These are phyloP conservation scores for Populus alba DNA, from an alignment of 345 rosid genomes.

Conservation along the genomic window DNA sequence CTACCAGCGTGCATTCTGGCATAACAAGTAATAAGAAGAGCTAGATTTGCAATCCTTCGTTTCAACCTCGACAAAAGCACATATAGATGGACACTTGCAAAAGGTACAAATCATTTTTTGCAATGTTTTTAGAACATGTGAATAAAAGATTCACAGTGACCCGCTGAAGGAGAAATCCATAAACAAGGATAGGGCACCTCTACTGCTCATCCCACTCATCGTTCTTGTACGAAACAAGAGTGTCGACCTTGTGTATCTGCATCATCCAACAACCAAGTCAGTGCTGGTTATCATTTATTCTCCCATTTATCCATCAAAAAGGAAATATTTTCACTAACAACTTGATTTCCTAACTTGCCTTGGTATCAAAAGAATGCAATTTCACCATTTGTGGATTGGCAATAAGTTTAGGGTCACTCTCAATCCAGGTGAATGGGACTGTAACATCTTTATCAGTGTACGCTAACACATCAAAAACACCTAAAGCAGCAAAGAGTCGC, in stretches of 20 bases:
- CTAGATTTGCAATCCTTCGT: not conserved
- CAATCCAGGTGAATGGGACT: conserved; percentile 93
- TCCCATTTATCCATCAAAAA: not conserved
- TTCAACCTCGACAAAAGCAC: not conserved
- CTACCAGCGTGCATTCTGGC: not conserved
- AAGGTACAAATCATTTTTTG: not conserved
- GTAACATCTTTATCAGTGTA: conserved; percentile 87
- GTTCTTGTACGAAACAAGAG: conserved; percentile 91
- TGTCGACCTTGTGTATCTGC: conserved; percentile 97
- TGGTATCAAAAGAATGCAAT: conserved; percentile 91
- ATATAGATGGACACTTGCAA: not conserved
- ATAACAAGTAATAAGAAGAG: too few relatives aligned
- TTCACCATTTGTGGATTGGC: conserved; percentile 99
- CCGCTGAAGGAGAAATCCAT: not conserved
- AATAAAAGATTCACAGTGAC: conserved; percentile 56
- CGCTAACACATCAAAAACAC: conserved; percentile 94
- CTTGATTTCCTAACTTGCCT: conserved; percentile 39
- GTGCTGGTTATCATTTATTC: not conserved
- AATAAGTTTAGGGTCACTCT: conserved; percentile 91
- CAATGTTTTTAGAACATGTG: conserved; percentile 28
- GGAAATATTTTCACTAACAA: not conserved
- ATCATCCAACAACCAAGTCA: not conserved
- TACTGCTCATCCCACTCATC: conserved; percentile 93
- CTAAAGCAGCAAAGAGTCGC: conserved; percentile 29
- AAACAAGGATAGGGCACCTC: not conserved